Evolutionary conservation across 2,329 filamentous ascomycete genomes (phyloP).

Genomic region (Fusarium penzigii): DNA sequence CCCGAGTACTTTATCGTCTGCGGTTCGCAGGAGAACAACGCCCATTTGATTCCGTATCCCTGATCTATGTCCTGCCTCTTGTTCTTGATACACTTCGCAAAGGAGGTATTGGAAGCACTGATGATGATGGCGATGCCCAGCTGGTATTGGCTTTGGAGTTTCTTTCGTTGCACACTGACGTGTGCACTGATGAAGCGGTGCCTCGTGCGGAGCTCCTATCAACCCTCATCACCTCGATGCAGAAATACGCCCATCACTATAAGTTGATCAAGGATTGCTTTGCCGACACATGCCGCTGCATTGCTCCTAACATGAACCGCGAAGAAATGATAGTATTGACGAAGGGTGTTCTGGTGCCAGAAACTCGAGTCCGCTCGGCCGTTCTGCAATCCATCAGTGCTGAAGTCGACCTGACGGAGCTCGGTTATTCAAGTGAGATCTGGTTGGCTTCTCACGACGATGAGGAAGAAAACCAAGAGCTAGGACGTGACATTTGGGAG

Average conservation of each 20-base stretch:
- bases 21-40: conserved; percentile 90
- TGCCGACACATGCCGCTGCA: conserved; percentile 78
- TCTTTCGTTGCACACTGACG: conserved; percentile 82
- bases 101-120: conserved; percentile 71
- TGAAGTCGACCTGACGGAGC: conserved; percentile 87
- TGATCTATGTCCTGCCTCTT: conserved; percentile 85
- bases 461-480: conserved; percentile 79
- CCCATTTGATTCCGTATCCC: conserved; percentile 85
- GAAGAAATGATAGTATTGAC: conserved; percentile 77
- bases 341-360: conserved; percentile 74
- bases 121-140: conserved; percentile 86
- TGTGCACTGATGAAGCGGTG: conserved; percentile 72
- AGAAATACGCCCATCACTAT: conserved; percentile 88
- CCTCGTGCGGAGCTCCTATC: conserved; percentile 74
- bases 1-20: conserved; percentile 85
- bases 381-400: conserved; percentile 87
- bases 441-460: conserved; percentile 95
- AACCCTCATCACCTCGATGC: conserved; percentile 78
- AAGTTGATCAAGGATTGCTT: conserved; percentile 93
- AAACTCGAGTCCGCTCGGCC: conserved; percentile 78
- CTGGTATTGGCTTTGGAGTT: conserved; percentile 87
- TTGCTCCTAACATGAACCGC: conserved; percentile 76
- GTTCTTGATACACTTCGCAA: conserved; percentile 76
- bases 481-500: conserved; percentile 90
- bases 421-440: conserved; percentile 84